These are phyloP conservation scores for Lactifluus pinguis DNA, from an alignment of 768 basidiomycete genomes.

Conservation along the genomic window DNA sequence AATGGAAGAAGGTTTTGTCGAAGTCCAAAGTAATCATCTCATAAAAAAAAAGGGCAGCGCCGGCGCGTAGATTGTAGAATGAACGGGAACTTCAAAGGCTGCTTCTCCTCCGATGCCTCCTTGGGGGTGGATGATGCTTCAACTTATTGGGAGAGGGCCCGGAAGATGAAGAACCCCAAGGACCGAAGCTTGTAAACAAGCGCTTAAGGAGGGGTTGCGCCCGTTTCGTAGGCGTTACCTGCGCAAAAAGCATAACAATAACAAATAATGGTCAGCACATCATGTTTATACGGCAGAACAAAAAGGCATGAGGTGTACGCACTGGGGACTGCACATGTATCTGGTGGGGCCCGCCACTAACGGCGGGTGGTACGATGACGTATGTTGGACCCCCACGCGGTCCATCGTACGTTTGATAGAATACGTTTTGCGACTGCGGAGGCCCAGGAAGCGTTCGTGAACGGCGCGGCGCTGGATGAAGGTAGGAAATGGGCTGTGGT, in stretches of 20 bases:
- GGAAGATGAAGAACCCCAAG: constrained; percentile 10
- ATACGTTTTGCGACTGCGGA: background rate
- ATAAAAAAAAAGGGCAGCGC: background rate
- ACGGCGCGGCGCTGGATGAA: constrained; percentile 1
- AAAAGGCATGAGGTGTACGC: constrained; percentile 1
- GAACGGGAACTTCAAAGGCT: constrained; percentile 1
- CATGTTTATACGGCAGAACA: background rate
- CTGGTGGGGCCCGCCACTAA: background rate
- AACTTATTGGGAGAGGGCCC: constrained; percentile 4
- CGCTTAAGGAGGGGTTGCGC: constrained; percentile 17
- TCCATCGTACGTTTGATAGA: constrained; percentile 10
- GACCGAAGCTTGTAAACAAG: constrained; percentile 11
- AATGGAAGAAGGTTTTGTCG: background rate
- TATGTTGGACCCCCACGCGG: constrained; percentile 8
- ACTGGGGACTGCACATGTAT: constrained; percentile 11
- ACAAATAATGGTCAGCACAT: constrained; percentile 3
- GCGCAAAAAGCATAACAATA: background rate
- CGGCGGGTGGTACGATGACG: constrained; percentile 11
- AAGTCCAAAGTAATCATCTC: background rate
- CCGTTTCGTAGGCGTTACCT: constrained; percentile 8
- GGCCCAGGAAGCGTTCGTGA: constrained; percentile 9
- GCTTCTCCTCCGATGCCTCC: constrained; percentile 9
- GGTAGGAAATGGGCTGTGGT: background rate
- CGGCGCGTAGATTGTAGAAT: background rate
- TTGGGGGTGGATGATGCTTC: background rate